phyloP scores from a whole-genome alignment of 1,284 basidiomycete species.

The Lentinus polychrous region DNA sequence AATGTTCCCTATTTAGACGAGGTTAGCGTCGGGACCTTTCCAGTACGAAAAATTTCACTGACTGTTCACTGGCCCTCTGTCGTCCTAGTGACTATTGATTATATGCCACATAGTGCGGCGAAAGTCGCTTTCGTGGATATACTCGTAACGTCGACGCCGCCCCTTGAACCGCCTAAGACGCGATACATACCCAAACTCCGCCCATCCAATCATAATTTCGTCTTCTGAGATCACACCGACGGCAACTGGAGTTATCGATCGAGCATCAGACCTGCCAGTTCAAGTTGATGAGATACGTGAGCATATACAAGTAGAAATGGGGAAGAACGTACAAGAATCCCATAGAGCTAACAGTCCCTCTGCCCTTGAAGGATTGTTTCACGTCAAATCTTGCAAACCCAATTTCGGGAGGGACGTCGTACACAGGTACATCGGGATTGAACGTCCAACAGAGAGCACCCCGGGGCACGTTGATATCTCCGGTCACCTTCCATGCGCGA shows the following conservation, averaged over 20 bases:
- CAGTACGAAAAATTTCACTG: no score
- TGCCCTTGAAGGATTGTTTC: neutral
- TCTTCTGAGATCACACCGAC: neutral
- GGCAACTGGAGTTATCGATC: no score
- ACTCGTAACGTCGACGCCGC: neutral
- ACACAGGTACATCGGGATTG: neutral
- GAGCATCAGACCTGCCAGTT: no score
- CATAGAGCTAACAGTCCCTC: neutral
- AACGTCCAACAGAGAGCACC: conserved; percentile 13
- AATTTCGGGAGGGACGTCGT: neutral
- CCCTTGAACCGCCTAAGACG: neutral
- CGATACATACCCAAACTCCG: neutral
- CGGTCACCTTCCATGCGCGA: conserved; percentile 17
- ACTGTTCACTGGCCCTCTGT: no score
- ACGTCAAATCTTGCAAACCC: neutral
- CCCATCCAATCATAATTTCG: neutral
- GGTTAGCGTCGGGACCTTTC: no score
- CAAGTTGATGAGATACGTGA: no score
- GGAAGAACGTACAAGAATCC: neutral
- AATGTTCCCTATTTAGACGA: no score
- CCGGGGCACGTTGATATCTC: conserved; percentile 16
- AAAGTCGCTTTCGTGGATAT: neutral
- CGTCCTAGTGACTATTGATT: no score
- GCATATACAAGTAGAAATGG: neutral
- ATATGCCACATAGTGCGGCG: no score